Conservation (phyloP, 2,329 filamentous ascomycete species). For the Beauveria brongniartii region DNA sequence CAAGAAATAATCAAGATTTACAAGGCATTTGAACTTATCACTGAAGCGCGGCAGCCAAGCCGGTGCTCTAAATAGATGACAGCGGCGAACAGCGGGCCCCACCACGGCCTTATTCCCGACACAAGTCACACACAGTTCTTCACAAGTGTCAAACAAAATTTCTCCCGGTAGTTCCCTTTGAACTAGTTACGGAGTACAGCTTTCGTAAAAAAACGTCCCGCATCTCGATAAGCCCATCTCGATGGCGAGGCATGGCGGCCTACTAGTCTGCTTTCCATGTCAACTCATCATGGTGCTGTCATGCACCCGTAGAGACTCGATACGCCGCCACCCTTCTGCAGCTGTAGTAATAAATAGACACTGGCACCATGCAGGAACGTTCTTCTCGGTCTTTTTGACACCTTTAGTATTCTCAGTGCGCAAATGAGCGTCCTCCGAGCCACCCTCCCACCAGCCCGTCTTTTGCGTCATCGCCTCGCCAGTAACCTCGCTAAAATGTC, state of each 20-base stretch:
- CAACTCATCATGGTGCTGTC: constrained; percentile 1
- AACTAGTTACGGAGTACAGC: too few species aligned
- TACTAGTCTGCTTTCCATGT: background rate
- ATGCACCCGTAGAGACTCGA: background rate
- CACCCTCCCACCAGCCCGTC: background rate
- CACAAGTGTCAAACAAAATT: too few species aligned
- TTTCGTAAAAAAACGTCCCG: too few species aligned
- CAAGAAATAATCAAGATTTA: background rate
- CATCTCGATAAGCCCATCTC: background rate
- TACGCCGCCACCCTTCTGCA: background rate
- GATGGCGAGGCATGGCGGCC: background rate
- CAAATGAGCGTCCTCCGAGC: background rate
- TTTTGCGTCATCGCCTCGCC: background rate
- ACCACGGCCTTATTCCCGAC: too few species aligned
- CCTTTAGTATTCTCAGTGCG: background rate
- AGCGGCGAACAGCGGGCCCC: background rate
- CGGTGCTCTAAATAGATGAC: background rate
- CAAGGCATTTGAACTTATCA: too few species aligned
- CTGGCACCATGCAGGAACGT: background rate
- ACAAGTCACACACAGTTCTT: too few species aligned
- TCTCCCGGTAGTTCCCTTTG: too few species aligned
- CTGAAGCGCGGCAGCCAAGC: background rate
- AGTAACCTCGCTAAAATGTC: background rate
- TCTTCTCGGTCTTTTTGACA: background rate
- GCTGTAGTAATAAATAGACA: background rate